phyloP scores from a whole-genome alignment of 352 stramenopile genomes.

The Thalassiosira mediterranea region DNA sequence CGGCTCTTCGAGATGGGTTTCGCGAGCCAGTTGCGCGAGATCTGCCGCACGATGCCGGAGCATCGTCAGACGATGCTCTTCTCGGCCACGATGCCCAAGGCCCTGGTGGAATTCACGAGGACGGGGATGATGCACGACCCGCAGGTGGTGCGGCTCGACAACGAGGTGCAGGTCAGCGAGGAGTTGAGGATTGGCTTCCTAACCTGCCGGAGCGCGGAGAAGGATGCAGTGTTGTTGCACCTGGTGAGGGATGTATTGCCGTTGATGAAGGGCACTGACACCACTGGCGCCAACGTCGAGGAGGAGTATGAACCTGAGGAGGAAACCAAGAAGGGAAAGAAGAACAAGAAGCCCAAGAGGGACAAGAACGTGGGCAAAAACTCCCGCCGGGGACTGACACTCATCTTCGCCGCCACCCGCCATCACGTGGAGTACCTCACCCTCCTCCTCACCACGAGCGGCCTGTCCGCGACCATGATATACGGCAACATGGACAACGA shows the following conservation, averaged over 20 bases:
- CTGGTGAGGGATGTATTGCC: conserved; percentile 91
- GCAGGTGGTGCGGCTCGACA: conserved; percentile 96
- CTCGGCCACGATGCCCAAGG: conserved; percentile 96
- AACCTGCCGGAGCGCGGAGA: conserved; percentile 93
- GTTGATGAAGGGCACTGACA: conserved; percentile 42
- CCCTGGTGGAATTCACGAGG: conserved; percentile 97
- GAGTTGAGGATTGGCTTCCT: conserved; percentile 98
- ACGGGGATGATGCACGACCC: conserved; percentile 96
- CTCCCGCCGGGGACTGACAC: conserved; percentile 86
- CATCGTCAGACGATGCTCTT: conserved; percentile 99
- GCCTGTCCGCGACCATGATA: conserved; percentile 89
- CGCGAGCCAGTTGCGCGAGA: conserved; percentile 94
- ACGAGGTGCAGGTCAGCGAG: conserved; percentile 97
- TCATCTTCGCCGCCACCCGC: conserved; percentile 97
- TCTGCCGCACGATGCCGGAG: conserved; percentile 90
- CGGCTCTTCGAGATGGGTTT: conserved; percentile 99
- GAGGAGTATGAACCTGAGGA: conserved; percentile 27
- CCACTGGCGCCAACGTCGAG: conserved; percentile 23
- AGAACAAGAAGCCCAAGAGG: conserved; percentile 75
- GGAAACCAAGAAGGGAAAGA: conserved; percentile 25
- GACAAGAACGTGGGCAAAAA: conserved; percentile 45
- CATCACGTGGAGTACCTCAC: conserved; percentile 99
- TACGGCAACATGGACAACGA: conserved; percentile 97
- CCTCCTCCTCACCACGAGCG: conserved; percentile 86
- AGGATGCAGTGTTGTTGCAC: conserved; percentile 95